A percentile compares a stretch with the other conserved stretches of the same genome.
These are phyloP conservation scores for Umbilicaria muhlenbergii DNA, from an alignment of 495 filamentous ascomycete species.

Conservation along the genomic window DNA sequence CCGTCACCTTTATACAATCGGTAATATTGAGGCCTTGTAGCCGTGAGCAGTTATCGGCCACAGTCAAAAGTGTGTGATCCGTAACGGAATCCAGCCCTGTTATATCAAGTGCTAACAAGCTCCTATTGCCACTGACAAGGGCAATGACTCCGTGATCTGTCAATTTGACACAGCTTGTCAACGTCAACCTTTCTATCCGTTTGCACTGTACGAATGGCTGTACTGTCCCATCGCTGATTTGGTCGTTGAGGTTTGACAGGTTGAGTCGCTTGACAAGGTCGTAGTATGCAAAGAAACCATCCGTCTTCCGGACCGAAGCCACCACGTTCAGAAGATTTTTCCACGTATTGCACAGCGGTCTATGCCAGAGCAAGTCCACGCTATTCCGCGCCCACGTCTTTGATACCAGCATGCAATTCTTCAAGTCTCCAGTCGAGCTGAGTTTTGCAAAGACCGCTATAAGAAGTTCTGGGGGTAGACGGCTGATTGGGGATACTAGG, in stretches of 20 bases:
- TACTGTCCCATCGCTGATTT: slow-evolving; percentile 83
- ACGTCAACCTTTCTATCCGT: slow-evolving; percentile 79
- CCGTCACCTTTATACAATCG: slow-evolving; percentile 67
- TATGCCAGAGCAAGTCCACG: slow-evolving; percentile 89
- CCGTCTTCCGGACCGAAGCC: slow-evolving; percentile 46
- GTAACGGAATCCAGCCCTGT: slow-evolving; percentile 68
- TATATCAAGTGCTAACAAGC: slow-evolving; percentile 82
- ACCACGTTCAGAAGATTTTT: slow-evolving; percentile 61
- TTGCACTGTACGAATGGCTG: slow-evolving; percentile 71
- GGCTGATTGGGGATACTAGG: slow-evolving; percentile 57
- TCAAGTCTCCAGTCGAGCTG: slow-evolving; percentile 52
- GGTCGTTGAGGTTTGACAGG: slow-evolving; percentile 55
- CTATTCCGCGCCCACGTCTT: slow-evolving; percentile 85
- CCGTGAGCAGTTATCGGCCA: slow-evolving; percentile 64
- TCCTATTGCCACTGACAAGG: slow-evolving; percentile 61
- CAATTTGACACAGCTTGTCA: slow-evolving; percentile 77
- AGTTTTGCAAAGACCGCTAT: slow-evolving; percentile 87
- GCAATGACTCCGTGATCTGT: slow-evolving; percentile 71
- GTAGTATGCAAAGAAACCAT: slow-evolving; percentile 70
- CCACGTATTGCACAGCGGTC: slow-evolving; percentile 81
- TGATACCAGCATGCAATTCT: slow-evolving; percentile 81
- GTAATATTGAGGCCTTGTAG: slow-evolving; percentile 92
- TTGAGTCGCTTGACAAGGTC: slow-evolving; percentile 85
- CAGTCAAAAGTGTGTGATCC: slow-evolving; percentile 61
- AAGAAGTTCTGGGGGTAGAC: slow-evolving; percentile 83